Base-by-base conservation (phyloP, 2,329 filamentous ascomycete species). In the Fusarium verrucosum region DNA sequence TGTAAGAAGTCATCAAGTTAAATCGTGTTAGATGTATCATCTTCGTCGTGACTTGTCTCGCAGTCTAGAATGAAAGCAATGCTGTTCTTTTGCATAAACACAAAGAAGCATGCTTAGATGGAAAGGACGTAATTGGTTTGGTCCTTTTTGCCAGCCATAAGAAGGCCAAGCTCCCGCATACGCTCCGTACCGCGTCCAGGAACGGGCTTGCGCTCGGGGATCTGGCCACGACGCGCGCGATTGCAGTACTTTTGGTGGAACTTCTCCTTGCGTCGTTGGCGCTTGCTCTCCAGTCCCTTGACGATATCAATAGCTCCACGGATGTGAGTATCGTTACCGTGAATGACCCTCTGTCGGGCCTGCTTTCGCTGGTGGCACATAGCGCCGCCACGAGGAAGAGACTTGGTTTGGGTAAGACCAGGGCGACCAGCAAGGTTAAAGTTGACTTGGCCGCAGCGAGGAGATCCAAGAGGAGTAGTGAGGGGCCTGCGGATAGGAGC, bases 241-340 rank as follows among this genome's bases (percentile, higher is more conserved):
- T 92, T 89, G 80, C 92, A 96, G 74, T 94, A 90, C 76, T 96
- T 95, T 72, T 94, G 90, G 75, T 92, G 90, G 72, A 93, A 91
- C 78, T 97, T 97, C 78, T 98, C 94, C 79, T 91, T 93, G 70
- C 95, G 91, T 66, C 95, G 89, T 80, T 95, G 92, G 23, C 94
- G 90, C 81, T 97, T 98, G 78, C 92, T 90, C 80, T 99, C 95
- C 2, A 99, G 85, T 10, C 95, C 95, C 77, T 97, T 96, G 78
- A 97, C 92, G 62, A 97, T 99, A 77, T 98, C 95, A 68, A 99
- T 96, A 32, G 95, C 94, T n/a, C 93, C 92, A 63, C 95, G 91
- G 10, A 92, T 86, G 65, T 95, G 92, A 37, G 87, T 80, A 46
- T 89, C 84, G 44, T 74, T 72, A 7, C 74, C 69, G 28, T 71